Evolutionary conservation across 2,329 filamentous ascomycete genomes (phyloP), one percentile per base, ranked within the genome.

Genomic region (Trichoderma asperellum): DNA sequence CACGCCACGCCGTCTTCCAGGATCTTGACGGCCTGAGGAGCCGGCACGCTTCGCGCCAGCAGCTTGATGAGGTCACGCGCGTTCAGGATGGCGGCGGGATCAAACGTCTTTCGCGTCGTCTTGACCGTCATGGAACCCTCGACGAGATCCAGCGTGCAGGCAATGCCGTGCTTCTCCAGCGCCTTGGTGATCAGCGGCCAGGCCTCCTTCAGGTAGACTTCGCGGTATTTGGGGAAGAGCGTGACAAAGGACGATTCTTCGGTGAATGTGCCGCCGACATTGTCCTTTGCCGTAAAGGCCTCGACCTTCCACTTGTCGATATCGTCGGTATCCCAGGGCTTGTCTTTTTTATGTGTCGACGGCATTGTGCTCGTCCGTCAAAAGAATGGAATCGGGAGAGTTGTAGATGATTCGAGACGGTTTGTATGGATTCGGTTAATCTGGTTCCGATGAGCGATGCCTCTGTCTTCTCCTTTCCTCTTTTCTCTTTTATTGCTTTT

Each of bases 291-390:
- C 53, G 89, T 95, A 82, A 98, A 98, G 34, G 89, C 82, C 49
- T 97, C 94, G 75, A 94, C 83, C 89, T 94, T 95, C 94, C 94
- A 98, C 80, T 97, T 97, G 83, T 98, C 95, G 73, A 98, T 93
- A 77, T 97, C 96, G 72, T 97, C 94, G 68, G 94, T 97, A 77
- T 97, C 94, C 94, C 94, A 96, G 68, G 93, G 92, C 81, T 97
- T 97, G 3, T 96, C 93, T 74, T 88, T 91, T 72, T 97, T 92
- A 82, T 97, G 89, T 73, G 91, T 97, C 35, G 93, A 96, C 72
- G 94, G 93, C 94, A 97, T 94, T 47, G 68, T 73, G 34, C 58
- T 68, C 62, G 12, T 32, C 5, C n/a, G 55, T 68, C 64, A 32
- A 40, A 5, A 21, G 52, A 3, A n/a, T 43, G 1, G 12, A 49